Evolutionary conservation across 2,329 filamentous ascomycete species (phyloP).

Genomic region (Pyricularia pennisetigena): DNA sequence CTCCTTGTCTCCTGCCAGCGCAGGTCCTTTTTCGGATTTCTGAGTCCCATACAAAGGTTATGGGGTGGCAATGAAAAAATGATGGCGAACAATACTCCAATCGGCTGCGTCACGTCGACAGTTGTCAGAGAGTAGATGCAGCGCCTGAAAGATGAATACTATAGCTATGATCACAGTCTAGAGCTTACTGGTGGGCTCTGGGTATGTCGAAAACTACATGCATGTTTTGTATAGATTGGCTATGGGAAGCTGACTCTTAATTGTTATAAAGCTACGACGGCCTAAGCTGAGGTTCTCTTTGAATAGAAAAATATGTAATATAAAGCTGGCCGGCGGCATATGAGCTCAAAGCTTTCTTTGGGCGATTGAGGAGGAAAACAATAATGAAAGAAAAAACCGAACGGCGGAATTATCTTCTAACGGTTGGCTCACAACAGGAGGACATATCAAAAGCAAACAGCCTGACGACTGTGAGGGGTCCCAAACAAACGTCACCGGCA

Average conservation of each 20-base stretch:
- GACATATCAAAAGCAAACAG: no score
- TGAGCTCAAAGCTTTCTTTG: not conserved
- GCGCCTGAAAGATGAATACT: slow-evolving; percentile 19
- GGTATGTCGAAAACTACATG: slow-evolving; percentile 3
- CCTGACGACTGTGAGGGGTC: not conserved
- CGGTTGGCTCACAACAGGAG: not conserved
- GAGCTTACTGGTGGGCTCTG: slow-evolving; percentile 11
- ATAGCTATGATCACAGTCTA: slow-evolving; percentile 19
- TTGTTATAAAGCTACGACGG: not conserved
- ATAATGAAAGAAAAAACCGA: not conserved
- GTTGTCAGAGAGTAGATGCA: slow-evolving; percentile 19
- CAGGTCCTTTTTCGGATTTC: slow-evolving; percentile 26
- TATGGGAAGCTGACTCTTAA: not conserved
- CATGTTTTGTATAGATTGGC: no score
- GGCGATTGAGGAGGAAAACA: not conserved
- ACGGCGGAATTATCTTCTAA: not conserved
- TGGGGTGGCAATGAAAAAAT: slow-evolving; percentile 27
- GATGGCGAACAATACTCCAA: slow-evolving; percentile 19
- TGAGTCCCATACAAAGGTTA: slow-evolving; percentile 32
- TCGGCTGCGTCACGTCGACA: slow-evolving; percentile 19
- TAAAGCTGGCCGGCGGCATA: not conserved
- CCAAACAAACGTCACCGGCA: not conserved
- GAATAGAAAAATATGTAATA: not conserved
- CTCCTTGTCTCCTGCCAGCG: slow-evolving; percentile 8
- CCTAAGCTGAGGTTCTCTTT: not conserved